Evolutionary conservation across 2,329 filamentous ascomycete genomes (phyloP).

Genomic region (Sporothrix variecibatus): DNA sequence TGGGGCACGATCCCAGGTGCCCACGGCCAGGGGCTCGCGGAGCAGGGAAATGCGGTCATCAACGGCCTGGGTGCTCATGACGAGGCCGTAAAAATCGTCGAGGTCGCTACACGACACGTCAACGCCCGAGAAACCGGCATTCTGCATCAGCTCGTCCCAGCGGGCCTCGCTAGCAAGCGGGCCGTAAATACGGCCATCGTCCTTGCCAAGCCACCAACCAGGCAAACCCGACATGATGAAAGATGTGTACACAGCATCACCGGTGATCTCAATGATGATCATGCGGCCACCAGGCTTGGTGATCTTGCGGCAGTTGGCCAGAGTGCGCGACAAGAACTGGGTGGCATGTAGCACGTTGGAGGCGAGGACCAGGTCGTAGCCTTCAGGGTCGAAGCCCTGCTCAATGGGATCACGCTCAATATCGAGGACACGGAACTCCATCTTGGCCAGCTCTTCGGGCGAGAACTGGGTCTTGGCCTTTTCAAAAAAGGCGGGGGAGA

Average conservation of each 20-base stretch:
- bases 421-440: conserved; percentile 40
- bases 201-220: conserved; percentile 32
- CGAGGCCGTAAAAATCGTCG: conserved; percentile 27
- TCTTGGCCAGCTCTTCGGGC: conserved; percentile 30
- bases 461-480: conserved; percentile 36
- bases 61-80: conserved; percentile 34
- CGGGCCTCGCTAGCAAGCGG: conserved; percentile 25
- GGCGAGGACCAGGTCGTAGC: conserved; percentile 44
- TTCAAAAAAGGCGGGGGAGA: conserved; percentile 37
- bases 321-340: conserved; percentile 34
- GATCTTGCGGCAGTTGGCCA: conserved; percentile 40
- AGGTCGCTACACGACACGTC: conserved; percentile 28
- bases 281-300: conserved; percentile 46
- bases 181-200: conserved; percentile 26
- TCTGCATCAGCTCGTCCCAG: conserved; percentile 34
- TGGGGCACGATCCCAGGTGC: conserved; percentile 1
- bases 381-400: conserved; percentile 40
- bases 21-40: conserved; percentile 30
- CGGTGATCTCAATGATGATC: conserved; percentile 31
- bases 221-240: conserved; percentile 29
- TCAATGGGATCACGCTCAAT: conserved; percentile 37
- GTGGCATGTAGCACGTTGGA: conserved; percentile 44
- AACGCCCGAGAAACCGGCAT: conserved; percentile 35
- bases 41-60: conserved; percentile 32
- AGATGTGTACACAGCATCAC: conserved; percentile 23